Conservation (phyloP, 805 yeast genomes). For the Barnettozyma pratensis region DNA sequence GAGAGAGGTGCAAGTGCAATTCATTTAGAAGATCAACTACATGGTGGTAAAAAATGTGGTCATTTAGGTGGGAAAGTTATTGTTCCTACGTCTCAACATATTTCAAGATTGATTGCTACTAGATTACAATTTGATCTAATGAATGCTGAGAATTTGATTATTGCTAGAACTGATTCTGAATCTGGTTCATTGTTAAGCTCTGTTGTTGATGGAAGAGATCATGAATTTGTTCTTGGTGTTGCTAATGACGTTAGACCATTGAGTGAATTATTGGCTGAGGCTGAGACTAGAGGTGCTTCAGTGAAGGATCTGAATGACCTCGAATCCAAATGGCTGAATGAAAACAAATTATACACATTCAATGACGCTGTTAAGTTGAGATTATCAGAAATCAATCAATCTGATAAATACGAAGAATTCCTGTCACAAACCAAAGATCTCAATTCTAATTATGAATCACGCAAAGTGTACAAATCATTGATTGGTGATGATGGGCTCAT, state of each 20-base stretch:
- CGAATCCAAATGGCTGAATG: constrained; percentile 44
- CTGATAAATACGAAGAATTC: constrained; percentile 23
- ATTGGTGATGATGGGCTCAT: constrained; percentile 7
- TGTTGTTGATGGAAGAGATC: constrained; percentile 52
- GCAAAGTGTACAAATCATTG: constrained; percentile 19
- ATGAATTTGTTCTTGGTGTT: constrained; percentile 49
- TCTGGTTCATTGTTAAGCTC: constrained; percentile 47
- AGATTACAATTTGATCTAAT: constrained; percentile 62
- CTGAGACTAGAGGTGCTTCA: constrained; percentile 35
- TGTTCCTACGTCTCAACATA: constrained; percentile 54
- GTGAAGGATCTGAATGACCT: constrained; percentile 31
- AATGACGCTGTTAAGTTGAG: constrained; percentile 42
- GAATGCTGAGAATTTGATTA: constrained; percentile 52
- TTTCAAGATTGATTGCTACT: constrained; percentile 49
- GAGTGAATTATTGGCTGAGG: constrained; percentile 38
- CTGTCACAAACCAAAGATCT: constrained; percentile 12
- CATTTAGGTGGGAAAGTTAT: constrained; percentile 58
- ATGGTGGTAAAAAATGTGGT: constrained; percentile 64
- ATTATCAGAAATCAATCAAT: constrained; percentile 21
- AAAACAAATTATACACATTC: constrained; percentile 39
- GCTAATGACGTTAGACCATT: constrained; percentile 35
- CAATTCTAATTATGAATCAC: constrained; percentile 15
- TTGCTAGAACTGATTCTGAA: constrained; percentile 60
- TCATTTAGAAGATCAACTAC: constrained; percentile 59
- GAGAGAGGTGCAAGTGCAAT: constrained; percentile 65